These are phyloP conservation scores for Crithidia bombi DNA, from an alignment of 208 protist species.

Conservation along the genomic window DNA sequence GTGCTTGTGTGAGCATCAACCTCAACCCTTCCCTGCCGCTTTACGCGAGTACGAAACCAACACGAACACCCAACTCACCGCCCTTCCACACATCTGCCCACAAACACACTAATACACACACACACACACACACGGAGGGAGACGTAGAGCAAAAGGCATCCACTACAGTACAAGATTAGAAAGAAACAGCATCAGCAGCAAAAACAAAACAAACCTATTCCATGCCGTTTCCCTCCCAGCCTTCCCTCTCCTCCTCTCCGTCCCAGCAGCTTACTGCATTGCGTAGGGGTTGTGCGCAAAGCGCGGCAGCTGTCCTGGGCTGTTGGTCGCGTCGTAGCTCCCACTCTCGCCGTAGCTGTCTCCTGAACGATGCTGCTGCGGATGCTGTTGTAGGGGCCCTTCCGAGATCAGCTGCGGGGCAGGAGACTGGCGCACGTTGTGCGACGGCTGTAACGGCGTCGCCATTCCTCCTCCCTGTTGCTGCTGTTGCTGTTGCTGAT, in stretches of 20 bases:
- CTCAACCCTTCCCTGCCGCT: too few relatives aligned
- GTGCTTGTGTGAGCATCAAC: too few relatives aligned
- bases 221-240: not conserved
- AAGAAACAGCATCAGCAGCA: not conserved
- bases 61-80: too few relatives aligned
- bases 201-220: not conserved
- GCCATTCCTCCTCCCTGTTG: not conserved
- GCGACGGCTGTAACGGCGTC: not conserved
- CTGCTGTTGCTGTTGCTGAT: constrained; percentile 22
- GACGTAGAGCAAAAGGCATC: too few relatives aligned
- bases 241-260: not conserved
- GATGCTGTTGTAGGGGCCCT: constrained; percentile 14
- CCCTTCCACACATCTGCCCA: too few relatives aligned
- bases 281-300: constrained; percentile 45
- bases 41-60: too few relatives aligned
- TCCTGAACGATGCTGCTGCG: constrained; percentile 13
- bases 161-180: too few relatives aligned
- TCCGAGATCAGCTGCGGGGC: constrained; percentile 5
- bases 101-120: too few relatives aligned
- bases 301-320: constrained; percentile 12
- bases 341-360: constrained; percentile 19
- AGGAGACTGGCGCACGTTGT: constrained; percentile 6
- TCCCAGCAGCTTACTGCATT: constrained; percentile 27
- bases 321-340: constrained; percentile 17
- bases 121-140: too few relatives aligned